A percentile compares a stretch with the other conserved stretches of the same genome.
phyloP scores from a whole-genome alignment of 371 early-diverging fungal species.

The Actinomucor elegans region DNA sequence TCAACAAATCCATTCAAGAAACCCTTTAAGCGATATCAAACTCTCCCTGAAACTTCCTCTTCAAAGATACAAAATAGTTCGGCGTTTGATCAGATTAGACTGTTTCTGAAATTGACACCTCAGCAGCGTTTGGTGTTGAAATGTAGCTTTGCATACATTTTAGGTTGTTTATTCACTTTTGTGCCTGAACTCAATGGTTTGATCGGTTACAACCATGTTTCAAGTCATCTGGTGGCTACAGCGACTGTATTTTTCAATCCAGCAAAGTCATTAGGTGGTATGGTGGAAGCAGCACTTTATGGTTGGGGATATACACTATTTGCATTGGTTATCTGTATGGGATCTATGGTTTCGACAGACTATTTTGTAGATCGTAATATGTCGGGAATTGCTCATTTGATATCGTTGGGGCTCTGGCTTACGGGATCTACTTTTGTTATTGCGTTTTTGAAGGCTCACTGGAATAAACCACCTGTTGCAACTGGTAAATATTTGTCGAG shows the following conservation, averaged over 20 bases:
- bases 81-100: neutral
- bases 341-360: conserved; percentile 52
- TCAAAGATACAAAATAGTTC: neutral
- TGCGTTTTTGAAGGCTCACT: conserved; percentile 60
- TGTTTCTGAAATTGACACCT: conserved; percentile 9
- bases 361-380: conserved; percentile 51
- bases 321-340: conserved; percentile 45
- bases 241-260: conserved; percentile 69
- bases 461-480: conserved; percentile 62
- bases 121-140: conserved; percentile 53
- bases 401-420: conserved; percentile 56
- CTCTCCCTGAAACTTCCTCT: neutral
- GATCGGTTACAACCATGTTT: conserved; percentile 30
- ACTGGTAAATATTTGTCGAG: conserved; percentile 38
- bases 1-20: conserved; percentile 2
- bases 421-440: conserved; percentile 54
- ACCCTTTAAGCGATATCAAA: neutral
- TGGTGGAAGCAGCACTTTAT: conserved; percentile 60
- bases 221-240: conserved; percentile 62
- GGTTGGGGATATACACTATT: conserved; percentile 51
- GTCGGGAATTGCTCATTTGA: conserved; percentile 38
- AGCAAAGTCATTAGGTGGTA: conserved; percentile 62
- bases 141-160: conserved; percentile 60
- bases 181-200: conserved; percentile 49
- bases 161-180: conserved; percentile 63